A percentile compares a stretch with the other conserved stretches of the same genome.
Evolutionary conservation across 441 rosid genomes (phyloP).

Genomic region (Lagerstroemia fauriei): DNA sequence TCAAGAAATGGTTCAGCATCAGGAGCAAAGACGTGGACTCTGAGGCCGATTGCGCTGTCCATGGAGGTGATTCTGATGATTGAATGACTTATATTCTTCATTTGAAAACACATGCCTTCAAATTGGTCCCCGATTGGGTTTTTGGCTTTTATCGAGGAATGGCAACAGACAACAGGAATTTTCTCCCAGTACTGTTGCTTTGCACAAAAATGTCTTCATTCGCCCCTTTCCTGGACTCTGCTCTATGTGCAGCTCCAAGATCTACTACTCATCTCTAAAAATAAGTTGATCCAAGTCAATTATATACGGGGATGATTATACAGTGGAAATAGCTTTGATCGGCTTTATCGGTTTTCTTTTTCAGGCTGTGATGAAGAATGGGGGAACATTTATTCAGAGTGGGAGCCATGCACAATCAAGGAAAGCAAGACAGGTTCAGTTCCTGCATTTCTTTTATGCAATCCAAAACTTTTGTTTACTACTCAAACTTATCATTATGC

Average conservation of each 20-base stretch:
- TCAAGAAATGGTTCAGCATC: slow-evolving; percentile 89
- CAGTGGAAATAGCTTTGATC: slow-evolving; percentile 57
- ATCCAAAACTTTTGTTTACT: slow-evolving; percentile 18
- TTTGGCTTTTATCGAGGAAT: background rate
- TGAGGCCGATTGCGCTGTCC: slow-evolving; percentile 69
- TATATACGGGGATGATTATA: slow-evolving; percentile 36
- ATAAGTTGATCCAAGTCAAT: slow-evolving; percentile 26
- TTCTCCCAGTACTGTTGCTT: background rate
- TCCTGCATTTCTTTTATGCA: background rate
- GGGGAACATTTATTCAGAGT: slow-evolving; percentile 81
- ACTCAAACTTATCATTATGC: background rate
- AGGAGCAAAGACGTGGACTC: slow-evolving; percentile 83
- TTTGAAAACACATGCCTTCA: background rate
- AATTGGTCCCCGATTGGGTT: slow-evolving; percentile 7
- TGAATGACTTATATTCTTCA: background rate
- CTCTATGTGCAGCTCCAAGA: slow-evolving; percentile 39
- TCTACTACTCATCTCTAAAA: slow-evolving; percentile 27
- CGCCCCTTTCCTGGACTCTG: slow-evolving; percentile 25
- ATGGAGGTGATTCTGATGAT: slow-evolving; percentile 50
- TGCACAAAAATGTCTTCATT: slow-evolving; percentile 18
- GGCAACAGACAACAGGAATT: background rate
- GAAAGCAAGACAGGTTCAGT: slow-evolving; percentile 71
- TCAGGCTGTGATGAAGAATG: slow-evolving; percentile 70
- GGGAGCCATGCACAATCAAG: slow-evolving; percentile 73
- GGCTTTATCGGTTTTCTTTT: slow-evolving; percentile 41